Evolutionary conservation across 1,284 basidiomycete species (phyloP), one percentile per base, ranked within the genome.

Genomic region (Termitomyces sp.): DNA sequence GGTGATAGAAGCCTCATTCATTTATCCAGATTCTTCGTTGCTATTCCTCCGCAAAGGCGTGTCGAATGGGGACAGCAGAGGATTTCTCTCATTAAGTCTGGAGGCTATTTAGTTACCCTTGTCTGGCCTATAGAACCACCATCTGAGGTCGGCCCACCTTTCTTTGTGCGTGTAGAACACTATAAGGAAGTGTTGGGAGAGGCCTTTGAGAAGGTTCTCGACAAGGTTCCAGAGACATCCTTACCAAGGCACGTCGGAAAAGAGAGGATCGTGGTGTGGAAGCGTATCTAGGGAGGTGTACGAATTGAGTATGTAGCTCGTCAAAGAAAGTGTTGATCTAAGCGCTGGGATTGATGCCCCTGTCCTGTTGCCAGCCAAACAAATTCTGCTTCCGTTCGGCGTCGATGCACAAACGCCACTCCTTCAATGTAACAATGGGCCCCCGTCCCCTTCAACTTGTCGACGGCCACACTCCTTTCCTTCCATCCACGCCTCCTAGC

Each of bases 1-100:
- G 13, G 7, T 12, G n/a, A 5, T 10, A 26, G 17, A 38, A 17
- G 19, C 21, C n/a, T 38, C 21, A 19, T n/a, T 17, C 13, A 21
- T 13, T 8, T 57, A 87, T 15, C 5, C 56, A 88, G 85, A 0
- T 89, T 89, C 68, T 87, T 89, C 59, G 85, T 85, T 38, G 86
- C 87, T 0, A 83, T 90, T 8, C 80, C 80, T 0, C 87, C 84
- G 0, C 61, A 69, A 2, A 72, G 72, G 17, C 77, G 87, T 12
- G 50, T 62, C 0, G 72, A 77, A 24, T 90, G 87, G 87, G 84
- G 79, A 1, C 58, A 63, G 10, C 76, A 83, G 61, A 84, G 90
- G 73, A 65, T 69, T 4, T 65, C 69, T 10, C 68, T 91, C 21
- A 66, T 87, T 50, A 83, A 81, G 55, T 74, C 79, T 2, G 80